Evolutionary conservation across 495 filamentous ascomycete genomes (phyloP).

Genomic region (Sordaria brevicollis): DNA sequence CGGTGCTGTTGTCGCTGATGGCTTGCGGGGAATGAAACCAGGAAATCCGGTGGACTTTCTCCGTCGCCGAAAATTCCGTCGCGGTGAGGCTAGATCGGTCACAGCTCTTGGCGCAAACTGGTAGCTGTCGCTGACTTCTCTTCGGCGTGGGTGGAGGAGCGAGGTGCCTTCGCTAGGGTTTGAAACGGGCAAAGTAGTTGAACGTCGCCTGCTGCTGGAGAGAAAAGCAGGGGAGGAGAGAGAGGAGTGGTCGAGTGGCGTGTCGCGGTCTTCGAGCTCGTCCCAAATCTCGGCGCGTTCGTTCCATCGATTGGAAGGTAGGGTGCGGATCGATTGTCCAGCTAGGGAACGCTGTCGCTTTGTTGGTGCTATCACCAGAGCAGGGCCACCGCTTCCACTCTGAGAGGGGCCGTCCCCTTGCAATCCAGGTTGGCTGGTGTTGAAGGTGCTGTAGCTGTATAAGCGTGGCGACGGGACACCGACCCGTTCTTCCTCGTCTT

Average conservation of each 20-base stretch:
- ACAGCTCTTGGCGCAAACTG: constrained; percentile 10
- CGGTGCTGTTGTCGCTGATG: background rate
- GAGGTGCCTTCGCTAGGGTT: constrained; percentile 16
- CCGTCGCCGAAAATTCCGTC: constrained; percentile 24
- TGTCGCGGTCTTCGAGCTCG: constrained; percentile 50
- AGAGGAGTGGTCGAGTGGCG: constrained; percentile 20
- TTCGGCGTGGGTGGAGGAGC: constrained; percentile 14
- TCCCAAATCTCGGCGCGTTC: constrained; percentile 58
- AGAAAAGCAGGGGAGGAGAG: constrained; percentile 11
- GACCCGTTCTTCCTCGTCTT: constrained; percentile 20
- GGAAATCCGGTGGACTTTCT: constrained; percentile 44
- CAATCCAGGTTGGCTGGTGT: background rate
- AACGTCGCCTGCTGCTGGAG: constrained; percentile 18
- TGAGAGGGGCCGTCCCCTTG: constrained; percentile 16
- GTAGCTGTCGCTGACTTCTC: constrained; percentile 18
- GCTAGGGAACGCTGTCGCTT: constrained; percentile 12
- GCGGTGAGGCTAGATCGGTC: constrained; percentile 15
- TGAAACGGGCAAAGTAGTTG: constrained; percentile 25
- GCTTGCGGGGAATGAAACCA: constrained; percentile 36
- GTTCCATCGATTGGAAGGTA: constrained; percentile 31
- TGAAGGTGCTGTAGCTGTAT: constrained; percentile 36
- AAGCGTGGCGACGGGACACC: constrained; percentile 15
- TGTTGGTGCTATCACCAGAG: background rate
- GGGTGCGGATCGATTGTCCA: constrained; percentile 20
- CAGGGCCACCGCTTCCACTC: background rate